Evolutionary conservation across 192 early-diverging fungal species (phyloP).

Genomic region (Fimicolochytrium jonesii): DNA sequence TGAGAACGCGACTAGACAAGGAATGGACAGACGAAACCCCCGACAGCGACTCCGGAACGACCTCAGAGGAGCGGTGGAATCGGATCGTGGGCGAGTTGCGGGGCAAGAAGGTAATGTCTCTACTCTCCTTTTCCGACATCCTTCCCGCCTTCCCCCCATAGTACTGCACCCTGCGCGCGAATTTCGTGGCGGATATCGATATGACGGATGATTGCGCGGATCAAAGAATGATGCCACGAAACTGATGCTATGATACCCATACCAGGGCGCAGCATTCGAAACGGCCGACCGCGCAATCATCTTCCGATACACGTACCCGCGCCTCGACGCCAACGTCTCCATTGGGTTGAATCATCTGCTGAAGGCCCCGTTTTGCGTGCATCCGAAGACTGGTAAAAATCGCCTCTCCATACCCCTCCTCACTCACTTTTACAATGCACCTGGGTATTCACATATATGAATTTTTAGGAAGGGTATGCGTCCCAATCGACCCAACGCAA

Average conservation of each 20-base stretch:
- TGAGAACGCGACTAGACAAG: constrained; percentile 18
- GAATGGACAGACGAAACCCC: constrained; percentile 21
- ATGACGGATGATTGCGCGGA: no score
- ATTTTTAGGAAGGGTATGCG: constrained; percentile 75
- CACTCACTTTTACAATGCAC: neutral
- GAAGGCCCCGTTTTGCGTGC: constrained; percentile 95
- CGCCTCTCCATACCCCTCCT: neutral
- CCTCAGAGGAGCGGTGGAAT: no score
- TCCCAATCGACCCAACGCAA: constrained; percentile 75
- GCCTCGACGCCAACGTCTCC: constrained; percentile 89
- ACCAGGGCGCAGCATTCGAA: no score
- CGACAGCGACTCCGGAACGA: no score
- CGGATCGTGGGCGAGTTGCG: no score
- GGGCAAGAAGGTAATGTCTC: no score
- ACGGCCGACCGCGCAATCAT: constrained; percentile 63
- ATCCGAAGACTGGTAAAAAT: constrained; percentile 87
- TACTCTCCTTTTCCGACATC: no score
- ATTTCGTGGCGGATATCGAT: no score
- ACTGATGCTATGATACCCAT: no score
- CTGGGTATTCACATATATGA: neutral
- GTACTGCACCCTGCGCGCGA: no score
- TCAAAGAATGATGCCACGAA: no score
- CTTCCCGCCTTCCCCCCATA: no score
- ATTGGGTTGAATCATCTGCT: constrained; percentile 90
- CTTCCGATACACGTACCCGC: constrained; percentile 89